phyloP scores from a whole-genome alignment of 163 green algal species.

The Botryococcus braunii region DNA sequence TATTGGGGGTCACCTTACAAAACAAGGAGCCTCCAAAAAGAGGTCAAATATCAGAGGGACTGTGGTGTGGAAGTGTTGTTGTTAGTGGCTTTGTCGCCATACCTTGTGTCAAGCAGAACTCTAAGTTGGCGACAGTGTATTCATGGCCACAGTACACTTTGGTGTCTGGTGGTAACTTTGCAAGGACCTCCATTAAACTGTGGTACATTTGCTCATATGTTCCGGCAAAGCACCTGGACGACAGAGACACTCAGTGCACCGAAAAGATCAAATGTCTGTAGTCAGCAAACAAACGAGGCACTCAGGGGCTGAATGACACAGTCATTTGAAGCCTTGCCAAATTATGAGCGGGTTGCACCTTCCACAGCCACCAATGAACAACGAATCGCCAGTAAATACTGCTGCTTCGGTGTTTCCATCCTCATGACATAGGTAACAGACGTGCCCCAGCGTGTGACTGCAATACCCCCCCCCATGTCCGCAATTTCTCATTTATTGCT shows the following conservation, averaged over 20 bases:
- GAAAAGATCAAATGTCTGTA: neutral
- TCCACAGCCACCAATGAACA: slow-evolving; percentile 18
- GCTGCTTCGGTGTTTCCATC: neutral
- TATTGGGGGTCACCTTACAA: neutral
- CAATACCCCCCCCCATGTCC: no score
- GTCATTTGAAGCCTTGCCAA: neutral
- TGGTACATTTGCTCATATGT: slow-evolving; percentile 12
- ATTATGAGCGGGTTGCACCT: slow-evolving; percentile 1
- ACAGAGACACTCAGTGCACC: neutral
- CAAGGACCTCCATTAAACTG: slow-evolving; percentile 6
- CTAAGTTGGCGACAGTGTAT: slow-evolving; percentile 13
- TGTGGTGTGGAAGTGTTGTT: no score
- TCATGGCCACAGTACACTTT: slow-evolving; percentile 16
- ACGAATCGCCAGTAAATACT: slow-evolving; percentile 16
- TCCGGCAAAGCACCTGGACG: slow-evolving; percentile 13
- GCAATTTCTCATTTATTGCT: no score
- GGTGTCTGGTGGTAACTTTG: slow-evolving; percentile 7
- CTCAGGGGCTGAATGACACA: neutral
- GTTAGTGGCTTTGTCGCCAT: neutral
- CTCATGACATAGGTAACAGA: slow-evolving; percentile 18
- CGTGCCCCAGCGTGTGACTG: slow-evolving; percentile 17
- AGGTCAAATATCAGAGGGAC: no score
- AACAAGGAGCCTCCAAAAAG: neutral
- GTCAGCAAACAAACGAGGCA: neutral
- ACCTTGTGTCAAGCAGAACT: slow-evolving; percentile 5